Base-by-base conservation (phyloP, 768 basidiomycete species). In the Brasilioporus rufonigricans region DNA sequence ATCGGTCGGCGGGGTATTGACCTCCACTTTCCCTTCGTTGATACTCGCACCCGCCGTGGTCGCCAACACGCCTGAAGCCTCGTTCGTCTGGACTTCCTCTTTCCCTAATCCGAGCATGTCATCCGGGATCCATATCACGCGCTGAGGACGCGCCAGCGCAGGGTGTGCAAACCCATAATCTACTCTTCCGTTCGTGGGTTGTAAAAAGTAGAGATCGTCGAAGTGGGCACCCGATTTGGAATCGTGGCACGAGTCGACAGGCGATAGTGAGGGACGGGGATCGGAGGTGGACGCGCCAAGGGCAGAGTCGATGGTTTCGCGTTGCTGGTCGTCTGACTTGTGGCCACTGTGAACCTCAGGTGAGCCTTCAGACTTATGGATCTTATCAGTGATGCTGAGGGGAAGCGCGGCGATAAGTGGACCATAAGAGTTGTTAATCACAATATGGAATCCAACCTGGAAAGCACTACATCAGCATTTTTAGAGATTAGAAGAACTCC, bases 81-180 rank as follows among this genome's bases (percentile, higher is more conserved):
- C 65, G 67, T 85, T 85, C 58, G 71, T 81, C 57, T 73, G 66
- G 59, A 80, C 83, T 74, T 91, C 90, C 56, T 81, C 81, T 35
- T 75, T 71, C 1, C 78, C 82, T 50, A 93, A 31, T n/a, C 67
- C 68, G 21, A 60, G 59, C 7, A 71, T 61, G 67, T 98, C 96
- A 36, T 74, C 71, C 21, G 96, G 91, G 50, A 98, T 70, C 96
- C 96, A 98, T 31, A 98, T 74, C 5, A 83, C 77, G 58, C 86
- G 78, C 72, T 93, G 91, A 44, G 89, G 83, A 48, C 83, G 72
- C 57, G 76, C 82, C 51, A 82, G 78, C 8, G 93, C 93, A 16
- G 96, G 96, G 63, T 96, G 96, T 44, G 89, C 85, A 73, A 96
- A 98, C 13, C 88, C 87, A 63, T 85, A 84, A 47, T 82, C 67